These are phyloP conservation scores for Mycena chlorophos DNA, from an alignment of 768 basidiomycete species.

Conservation along the genomic window DNA sequence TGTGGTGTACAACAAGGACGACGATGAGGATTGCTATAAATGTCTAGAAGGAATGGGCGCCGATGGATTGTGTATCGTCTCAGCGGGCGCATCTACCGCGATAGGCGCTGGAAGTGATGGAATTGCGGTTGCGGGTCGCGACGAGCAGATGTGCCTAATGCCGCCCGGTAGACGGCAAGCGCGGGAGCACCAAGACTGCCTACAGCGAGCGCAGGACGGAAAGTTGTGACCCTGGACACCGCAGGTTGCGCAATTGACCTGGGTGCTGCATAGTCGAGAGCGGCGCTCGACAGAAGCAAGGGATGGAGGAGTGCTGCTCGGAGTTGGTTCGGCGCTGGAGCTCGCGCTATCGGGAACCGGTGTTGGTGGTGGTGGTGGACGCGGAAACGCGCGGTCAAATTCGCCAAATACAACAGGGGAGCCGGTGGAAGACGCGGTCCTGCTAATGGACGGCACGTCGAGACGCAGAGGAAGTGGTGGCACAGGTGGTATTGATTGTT, in stretches of 20 bases:
- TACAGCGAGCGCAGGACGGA: conserved; percentile 41
- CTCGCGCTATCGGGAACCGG: not conserved
- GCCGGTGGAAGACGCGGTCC: conserved; percentile 35
- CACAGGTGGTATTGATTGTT: conserved; percentile 11
- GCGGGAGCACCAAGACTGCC: conserved; percentile 17
- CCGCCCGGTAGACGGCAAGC: conserved; percentile 4
- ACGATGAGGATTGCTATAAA: too few relatives aligned
- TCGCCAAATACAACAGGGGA: conserved; percentile 5
- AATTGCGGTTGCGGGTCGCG: not conserved
- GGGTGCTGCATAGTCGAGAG: conserved; percentile 33
- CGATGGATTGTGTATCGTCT: not conserved
- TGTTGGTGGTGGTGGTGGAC: not conserved
- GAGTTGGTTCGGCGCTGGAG: not conserved
- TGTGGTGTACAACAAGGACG: too few relatives aligned
- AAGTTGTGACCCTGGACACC: conserved; percentile 36
- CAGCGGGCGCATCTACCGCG: not conserved
- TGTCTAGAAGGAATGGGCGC: not conserved
- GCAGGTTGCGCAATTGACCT: conserved; percentile 35
- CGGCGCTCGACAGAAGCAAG: conserved; percentile 34
- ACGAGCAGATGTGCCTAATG: not conserved
- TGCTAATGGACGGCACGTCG: conserved; percentile 38
- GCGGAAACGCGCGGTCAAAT: conserved; percentile 11
- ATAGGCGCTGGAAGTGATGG: not conserved
- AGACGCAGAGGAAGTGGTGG: conserved; percentile 24
- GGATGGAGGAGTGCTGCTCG: conserved; percentile 21